Base-by-base conservation (phyloP, 352 stramenopile species). In the Aphanomyces invadans region DNA sequence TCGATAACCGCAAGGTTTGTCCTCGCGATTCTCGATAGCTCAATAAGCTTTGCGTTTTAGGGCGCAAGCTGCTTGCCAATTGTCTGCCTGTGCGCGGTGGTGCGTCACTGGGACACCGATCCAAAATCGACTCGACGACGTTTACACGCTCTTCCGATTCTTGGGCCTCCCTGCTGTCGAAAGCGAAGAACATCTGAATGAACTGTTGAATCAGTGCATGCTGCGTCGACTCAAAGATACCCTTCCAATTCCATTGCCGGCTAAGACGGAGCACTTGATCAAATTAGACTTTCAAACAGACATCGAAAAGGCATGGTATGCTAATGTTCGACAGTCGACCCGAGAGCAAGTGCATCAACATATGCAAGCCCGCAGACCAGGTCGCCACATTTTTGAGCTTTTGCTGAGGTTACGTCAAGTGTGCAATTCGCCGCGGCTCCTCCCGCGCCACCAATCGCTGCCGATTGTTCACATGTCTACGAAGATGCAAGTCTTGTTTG, bases 81-180 rank as follows among this genome's bases (percentile, higher is more conserved):
- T 98, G 23, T 75, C 84, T 12, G 88, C 87, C 33, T 78, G 80
- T 61, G 75, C 82, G 2, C 85, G 88, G 5, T 93, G 91, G 74
- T 95, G 87, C 64, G 76, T 97, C 5, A 97, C 90, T 2, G 89
- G 90, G 11, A 97, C 89, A 17, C 88, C 89, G 0, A 90, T 97
- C 52, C 80, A 96, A 45, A 97, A 97, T 71, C 83, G 80, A 54
- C 76, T 80, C 17, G 80, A 88, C 49, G 89, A 97, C 68, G 72
- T 97, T 31, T 77, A 81, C 32, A 83, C 87, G n/a, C 74, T 97
- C 2, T 75, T 97, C 51, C 76, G 78, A 23, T 97, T 98, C 71
- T 57, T 97, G 23, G 81, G 81, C 0, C 71, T 95, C 32, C 69
- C 80, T 1, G 84, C 88, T 29, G 71, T 83, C 64, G 74, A 78